Conservation (phyloP, 2,329 filamentous ascomycete species). For the Karstenula rhodostoma region DNA sequence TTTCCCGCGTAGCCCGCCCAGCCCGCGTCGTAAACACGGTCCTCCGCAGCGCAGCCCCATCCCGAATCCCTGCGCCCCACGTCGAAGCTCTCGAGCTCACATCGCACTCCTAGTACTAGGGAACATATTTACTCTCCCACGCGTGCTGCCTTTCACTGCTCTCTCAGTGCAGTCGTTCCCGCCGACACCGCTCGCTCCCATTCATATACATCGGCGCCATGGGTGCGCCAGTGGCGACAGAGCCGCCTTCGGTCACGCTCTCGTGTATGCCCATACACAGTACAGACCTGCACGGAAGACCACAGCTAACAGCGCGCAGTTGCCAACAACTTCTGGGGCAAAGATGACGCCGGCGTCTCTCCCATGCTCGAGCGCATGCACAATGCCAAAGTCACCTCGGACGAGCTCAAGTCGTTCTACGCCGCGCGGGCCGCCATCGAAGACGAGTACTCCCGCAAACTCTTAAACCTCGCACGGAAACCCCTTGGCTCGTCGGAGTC, state of each 20-base stretch:
- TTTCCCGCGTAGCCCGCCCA: too few species aligned
- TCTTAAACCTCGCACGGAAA: slow-evolving; percentile 86
- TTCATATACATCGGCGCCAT: slow-evolving; percentile 55
- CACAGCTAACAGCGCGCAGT: slow-evolving; percentile 65
- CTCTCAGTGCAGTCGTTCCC: slow-evolving; percentile 9
- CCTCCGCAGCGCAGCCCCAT: slow-evolving; percentile 5
- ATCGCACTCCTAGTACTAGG: not conserved
- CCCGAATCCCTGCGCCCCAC: slow-evolving; percentile 9
- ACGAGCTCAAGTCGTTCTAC: slow-evolving; percentile 94
- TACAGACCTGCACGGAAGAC: not conserved
- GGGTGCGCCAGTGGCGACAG: slow-evolving; percentile 66
- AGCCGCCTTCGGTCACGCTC: slow-evolving; percentile 70
- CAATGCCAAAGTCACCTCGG: slow-evolving; percentile 90
- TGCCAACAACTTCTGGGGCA: slow-evolving; percentile 99
- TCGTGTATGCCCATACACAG: slow-evolving; percentile 63
- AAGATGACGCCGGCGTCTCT: slow-evolving; percentile 93
- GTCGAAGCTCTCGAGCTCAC: slow-evolving; percentile 4
- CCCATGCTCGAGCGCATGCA: slow-evolving; percentile 95
- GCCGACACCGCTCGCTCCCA: slow-evolving; percentile 28
- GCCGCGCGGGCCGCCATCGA: slow-evolving; percentile 89
- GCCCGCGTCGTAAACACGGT: slow-evolving; percentile 3
- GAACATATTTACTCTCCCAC: slow-evolving; percentile 1
- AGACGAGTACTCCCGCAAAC: slow-evolving; percentile 93
- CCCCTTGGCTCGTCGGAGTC: slow-evolving; percentile 86
- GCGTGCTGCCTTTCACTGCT: not conserved